Conservation (phyloP, 345 rosid species). For the Eucalyptus pauciflora region DNA sequence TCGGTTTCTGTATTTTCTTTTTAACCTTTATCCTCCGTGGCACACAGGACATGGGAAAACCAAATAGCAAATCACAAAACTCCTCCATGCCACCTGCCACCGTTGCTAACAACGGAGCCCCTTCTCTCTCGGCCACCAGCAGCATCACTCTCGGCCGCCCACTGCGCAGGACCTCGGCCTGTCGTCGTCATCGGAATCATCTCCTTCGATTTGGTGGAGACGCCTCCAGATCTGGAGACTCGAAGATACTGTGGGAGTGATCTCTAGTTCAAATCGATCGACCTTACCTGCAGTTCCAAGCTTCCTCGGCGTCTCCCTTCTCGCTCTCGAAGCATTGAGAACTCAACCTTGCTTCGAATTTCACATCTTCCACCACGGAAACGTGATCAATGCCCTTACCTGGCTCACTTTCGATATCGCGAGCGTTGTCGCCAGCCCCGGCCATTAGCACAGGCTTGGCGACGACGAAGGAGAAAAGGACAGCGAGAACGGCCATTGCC, state of each 20-base stretch:
- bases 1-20: too few species aligned
- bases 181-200: neutral
- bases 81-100: neutral
- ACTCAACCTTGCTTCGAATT: conserved; percentile 24
- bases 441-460: conserved; percentile 49
- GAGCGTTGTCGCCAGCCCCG: neutral
- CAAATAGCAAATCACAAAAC: neutral
- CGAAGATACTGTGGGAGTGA: neutral
- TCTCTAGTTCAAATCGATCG: neutral
- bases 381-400: neutral
- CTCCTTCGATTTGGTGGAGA: neutral
- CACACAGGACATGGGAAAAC: neutral
- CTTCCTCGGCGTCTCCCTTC: neutral
- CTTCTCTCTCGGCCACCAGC: neutral
- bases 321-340: conserved; percentile 10
- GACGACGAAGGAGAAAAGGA: conserved; percentile 45
- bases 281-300: neutral
- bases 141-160: neutral
- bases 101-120: neutral
- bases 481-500: conserved; percentile 40
- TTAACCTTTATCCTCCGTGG: neutral
- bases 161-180: neutral
- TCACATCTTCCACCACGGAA: too few species aligned
- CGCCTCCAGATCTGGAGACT: neutral
- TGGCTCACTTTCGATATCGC: neutral